Conservation (phyloP, 768 basidiomycete genomes). For the Exsudoporus frostii region DNA sequence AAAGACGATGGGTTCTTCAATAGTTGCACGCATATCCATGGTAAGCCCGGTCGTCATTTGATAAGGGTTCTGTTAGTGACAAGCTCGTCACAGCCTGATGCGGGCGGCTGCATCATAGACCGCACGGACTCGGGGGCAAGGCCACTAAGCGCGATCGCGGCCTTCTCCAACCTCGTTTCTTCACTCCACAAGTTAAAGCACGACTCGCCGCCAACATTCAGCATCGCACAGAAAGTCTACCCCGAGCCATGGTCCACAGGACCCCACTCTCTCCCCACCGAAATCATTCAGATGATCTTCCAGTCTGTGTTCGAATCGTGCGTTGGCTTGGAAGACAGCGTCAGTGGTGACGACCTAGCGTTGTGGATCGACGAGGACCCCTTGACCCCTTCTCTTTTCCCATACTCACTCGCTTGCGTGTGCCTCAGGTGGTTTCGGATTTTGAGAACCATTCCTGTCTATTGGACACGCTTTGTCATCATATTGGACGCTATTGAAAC, state of each 20-base stretch:
- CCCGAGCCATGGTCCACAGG: background rate
- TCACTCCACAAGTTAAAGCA: background rate
- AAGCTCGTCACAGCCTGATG: background rate
- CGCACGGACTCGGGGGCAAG: background rate
- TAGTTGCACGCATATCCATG: background rate
- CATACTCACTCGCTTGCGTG: conserved; percentile 6
- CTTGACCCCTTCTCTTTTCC: conserved; percentile 6
- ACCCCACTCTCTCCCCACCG: conserved; percentile 8
- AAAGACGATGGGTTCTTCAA: background rate
- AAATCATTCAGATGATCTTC: conserved; percentile 9
- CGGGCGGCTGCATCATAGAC: background rate
- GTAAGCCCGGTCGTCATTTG: background rate
- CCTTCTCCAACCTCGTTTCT: conserved; percentile 7
- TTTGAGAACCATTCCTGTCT: background rate
- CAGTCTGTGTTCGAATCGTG: conserved; percentile 6
- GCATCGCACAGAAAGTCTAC: background rate
- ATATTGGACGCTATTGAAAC: background rate
- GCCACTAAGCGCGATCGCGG: background rate
- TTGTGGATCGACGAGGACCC: conserved; percentile 7
- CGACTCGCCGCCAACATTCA: background rate
- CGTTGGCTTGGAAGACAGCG: background rate
- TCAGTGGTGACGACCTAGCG: background rate
- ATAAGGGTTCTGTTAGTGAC: background rate
- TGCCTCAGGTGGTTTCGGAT: conserved; percentile 9
- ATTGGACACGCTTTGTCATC: conserved; percentile 11